Evolutionary conservation across 257 asterid species (phyloP), one percentile per base, ranked within the genome.

Genomic region (Solanum paucissectum): DNA sequence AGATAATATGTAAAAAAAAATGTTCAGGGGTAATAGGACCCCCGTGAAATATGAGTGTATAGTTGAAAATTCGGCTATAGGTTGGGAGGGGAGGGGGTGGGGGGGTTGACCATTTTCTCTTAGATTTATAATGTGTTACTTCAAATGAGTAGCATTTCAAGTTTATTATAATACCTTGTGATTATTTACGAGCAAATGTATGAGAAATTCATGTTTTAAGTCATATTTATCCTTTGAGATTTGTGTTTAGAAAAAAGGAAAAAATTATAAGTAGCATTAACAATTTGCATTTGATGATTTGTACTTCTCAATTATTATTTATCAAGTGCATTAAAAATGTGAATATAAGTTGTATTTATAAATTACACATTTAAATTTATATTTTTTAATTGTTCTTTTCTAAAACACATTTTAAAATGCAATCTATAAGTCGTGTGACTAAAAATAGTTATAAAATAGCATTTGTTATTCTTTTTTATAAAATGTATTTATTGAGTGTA

Each of bases 361-460:
- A 68, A 6, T 29, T 68, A 0, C 16, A 62, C 6, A 11, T 4
- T 62, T 21, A 9, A 2, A 0, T 18, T 9, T 8, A 1, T 4
- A 6, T 27, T 68, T 27, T 11, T 64, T 2, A n/a, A 2, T 64
- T 64, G 2, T n/a, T n/a, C 4, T 64, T 25, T 64, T 10, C 0
- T 20, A 5, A 64, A 64, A 1, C 72, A 25, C 34, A 25, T 64
- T 64, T 33, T 33, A 33, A 33, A 20, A 58, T 58, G 7, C 3
- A 23, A 60, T 60, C 3, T n/a, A 20, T 62, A 10, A 9, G 32
- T 23, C 4, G 7, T 5, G 3, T 10, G 14, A 62, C 14, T n/a
- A 62, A 0, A 62, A 9, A 2, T 62, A 4, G 1, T 2, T 62
- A 1, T 62, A n/a, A 60, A 9, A 0, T 23, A 23, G 0, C 1